Evolutionary conservation across 176 grass and related monocot species (phyloP).

Genomic region (Oryza meridionalis): DNA sequence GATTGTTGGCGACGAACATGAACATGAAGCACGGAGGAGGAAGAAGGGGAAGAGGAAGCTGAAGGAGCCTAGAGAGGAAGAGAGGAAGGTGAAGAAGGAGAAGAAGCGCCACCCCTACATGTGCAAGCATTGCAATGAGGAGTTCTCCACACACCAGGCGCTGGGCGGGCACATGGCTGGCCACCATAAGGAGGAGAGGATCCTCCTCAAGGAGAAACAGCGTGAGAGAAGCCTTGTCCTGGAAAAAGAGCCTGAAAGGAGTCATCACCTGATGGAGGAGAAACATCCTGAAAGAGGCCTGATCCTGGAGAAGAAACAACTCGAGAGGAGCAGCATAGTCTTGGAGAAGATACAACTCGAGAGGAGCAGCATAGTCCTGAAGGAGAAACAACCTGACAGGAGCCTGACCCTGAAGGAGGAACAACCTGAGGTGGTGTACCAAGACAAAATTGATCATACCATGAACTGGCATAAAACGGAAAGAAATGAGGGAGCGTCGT

Average conservation of each 20-base stretch:
- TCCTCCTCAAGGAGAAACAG: background rate
- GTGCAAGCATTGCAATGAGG: conserved; percentile 47
- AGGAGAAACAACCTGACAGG: too few species aligned
- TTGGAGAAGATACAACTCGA: too few species aligned
- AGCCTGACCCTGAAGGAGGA: background rate
- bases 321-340: too few species aligned
- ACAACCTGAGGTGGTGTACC: background rate
- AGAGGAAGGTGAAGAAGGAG: conserved; percentile 34
- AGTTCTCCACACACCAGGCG: conserved; percentile 46
- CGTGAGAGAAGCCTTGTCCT: too few species aligned
- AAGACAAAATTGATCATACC: background rate
- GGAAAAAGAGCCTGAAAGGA: too few species aligned
- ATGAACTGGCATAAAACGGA: background rate
- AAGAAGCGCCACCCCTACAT: conserved; percentile 37
- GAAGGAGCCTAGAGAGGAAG: background rate
- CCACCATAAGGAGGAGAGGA: conserved; percentile 43
- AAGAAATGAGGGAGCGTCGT: background rate
- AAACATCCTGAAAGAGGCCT: too few species aligned
- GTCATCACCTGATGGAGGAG: too few species aligned
- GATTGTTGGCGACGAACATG: background rate
- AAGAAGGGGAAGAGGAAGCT: conserved; percentile 13
- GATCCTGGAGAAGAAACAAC: too few species aligned
- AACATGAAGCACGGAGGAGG: background rate
- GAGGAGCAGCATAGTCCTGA: too few species aligned
- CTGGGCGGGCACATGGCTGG: conserved; percentile 49